phyloP scores from a whole-genome alignment of 345 rosid species.

The Cardamine resedifolia region DNA sequence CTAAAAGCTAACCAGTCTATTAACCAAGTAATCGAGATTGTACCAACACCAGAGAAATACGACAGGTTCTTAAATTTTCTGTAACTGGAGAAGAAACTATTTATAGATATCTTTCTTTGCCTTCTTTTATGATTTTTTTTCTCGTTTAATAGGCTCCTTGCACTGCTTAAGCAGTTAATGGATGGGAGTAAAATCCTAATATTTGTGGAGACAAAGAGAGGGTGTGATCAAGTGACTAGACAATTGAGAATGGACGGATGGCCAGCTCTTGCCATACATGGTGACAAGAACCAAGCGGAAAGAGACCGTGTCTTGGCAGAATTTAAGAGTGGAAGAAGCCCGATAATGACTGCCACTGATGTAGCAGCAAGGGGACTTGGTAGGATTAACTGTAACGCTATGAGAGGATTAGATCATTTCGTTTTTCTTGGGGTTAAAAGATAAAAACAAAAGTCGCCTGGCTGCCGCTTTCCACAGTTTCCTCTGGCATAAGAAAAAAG shows the following conservation, averaged over 20 bases:
- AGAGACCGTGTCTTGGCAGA: slow-evolving; percentile 96
- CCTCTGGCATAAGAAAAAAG: slow-evolving; percentile 37
- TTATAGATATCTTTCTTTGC: neutral
- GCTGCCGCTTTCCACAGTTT: slow-evolving; percentile 95
- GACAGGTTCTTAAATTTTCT: slow-evolving; percentile 59
- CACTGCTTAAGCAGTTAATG: slow-evolving; percentile 74
- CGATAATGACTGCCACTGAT: slow-evolving; percentile 96
- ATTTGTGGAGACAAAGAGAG: slow-evolving; percentile 90
- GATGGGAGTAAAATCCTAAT: slow-evolving; percentile 84
- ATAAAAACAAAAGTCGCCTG: slow-evolving; percentile 61
- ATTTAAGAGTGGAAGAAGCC: slow-evolving; percentile 90
- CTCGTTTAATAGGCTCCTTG: slow-evolving; percentile 56
- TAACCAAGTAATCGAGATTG: slow-evolving; percentile 81
- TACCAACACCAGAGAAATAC: slow-evolving; percentile 79
- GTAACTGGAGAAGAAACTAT: neutral
- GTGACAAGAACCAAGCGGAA: slow-evolving; percentile 93
- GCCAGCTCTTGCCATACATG: slow-evolving; percentile 97
- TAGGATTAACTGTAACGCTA: slow-evolving; percentile 71
- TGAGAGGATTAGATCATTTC: slow-evolving; percentile 56
- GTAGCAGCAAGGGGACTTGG: slow-evolving; percentile 99
- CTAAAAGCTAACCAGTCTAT: slow-evolving; percentile 94
- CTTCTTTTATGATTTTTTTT: neutral
- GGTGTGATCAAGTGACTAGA: slow-evolving; percentile 94
- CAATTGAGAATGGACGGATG: slow-evolving; percentile 99
- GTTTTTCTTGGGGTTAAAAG: slow-evolving; percentile 44